A percentile compares a stretch with the other conserved stretches of the same genome.
These are phyloP conservation scores for Lentinula guzmanii DNA, from an alignment of 768 basidiomycete genomes.

Conservation along the genomic window DNA sequence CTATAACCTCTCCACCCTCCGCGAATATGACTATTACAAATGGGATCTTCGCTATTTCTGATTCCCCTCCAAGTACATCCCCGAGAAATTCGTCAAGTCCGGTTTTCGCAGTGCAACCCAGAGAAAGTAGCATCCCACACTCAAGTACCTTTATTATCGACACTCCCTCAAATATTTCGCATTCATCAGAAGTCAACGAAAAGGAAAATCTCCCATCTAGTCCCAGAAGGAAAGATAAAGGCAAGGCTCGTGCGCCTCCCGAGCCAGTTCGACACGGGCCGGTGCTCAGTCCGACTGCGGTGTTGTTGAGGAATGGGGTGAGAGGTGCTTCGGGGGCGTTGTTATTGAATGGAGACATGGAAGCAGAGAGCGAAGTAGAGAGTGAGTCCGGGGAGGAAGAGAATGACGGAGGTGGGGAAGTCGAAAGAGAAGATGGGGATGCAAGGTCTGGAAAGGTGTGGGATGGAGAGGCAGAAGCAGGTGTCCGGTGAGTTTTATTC, in stretches of 20 bases:
- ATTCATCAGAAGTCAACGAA: too few species aligned
- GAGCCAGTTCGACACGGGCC: constrained; percentile 65
- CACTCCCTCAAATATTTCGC: too few species aligned
- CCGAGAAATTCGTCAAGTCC: background rate
- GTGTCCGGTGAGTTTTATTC: background rate
- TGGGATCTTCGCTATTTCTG: background rate
- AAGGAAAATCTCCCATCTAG: too few species aligned
- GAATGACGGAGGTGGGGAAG: constrained; percentile 21
- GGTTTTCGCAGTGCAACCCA: constrained; percentile 34
- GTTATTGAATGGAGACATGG: background rate
- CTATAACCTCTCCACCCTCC: background rate
- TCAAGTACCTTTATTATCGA: too few species aligned
- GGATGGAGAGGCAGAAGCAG: background rate
- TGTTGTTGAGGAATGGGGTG: constrained; percentile 24
- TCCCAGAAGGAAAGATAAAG: constrained; percentile 64
- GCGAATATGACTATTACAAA: background rate
- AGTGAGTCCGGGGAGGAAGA: background rate
- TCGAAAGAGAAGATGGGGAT: constrained; percentile 13
- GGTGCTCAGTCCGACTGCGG: constrained; percentile 63
- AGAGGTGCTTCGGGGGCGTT: background rate
- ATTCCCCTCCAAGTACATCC: background rate
- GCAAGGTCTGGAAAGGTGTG: background rate
- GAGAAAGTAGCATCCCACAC: too few species aligned
- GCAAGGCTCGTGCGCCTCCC: constrained; percentile 67
- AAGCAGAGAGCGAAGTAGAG: background rate